Conservation (phyloP, 805 yeast species). For the Metschnikowia shivogae region DNA sequence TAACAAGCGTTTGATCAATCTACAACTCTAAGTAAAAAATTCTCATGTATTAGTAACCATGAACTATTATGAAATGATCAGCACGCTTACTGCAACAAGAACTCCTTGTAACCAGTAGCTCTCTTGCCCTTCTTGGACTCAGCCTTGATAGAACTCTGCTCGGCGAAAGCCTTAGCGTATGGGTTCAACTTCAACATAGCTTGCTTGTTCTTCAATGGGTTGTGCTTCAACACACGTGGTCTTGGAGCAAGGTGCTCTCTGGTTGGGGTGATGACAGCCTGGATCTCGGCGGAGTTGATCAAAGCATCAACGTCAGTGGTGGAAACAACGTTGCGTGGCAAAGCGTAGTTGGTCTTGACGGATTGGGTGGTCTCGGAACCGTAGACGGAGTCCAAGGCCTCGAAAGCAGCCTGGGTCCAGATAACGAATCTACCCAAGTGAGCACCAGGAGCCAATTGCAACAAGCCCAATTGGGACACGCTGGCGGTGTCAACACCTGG, state of each 20-base stretch:
- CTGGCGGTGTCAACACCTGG: constrained; percentile 99
- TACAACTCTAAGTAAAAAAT: neutral
- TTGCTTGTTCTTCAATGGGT: constrained; percentile 96
- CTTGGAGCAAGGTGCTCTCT: constrained; percentile 93
- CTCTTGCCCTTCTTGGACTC: constrained; percentile 58
- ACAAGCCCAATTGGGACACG: constrained; percentile 88
- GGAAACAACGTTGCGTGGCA: constrained; percentile 92
- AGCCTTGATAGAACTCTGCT: constrained; percentile 80
- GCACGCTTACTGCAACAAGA: constrained; percentile 48
- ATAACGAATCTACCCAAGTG: constrained; percentile 99
- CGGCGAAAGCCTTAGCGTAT: constrained; percentile 95
- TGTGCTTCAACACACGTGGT: constrained; percentile 94
- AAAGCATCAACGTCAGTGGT: constrained; percentile 95
- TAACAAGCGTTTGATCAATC: too few species aligned
- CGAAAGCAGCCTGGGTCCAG: constrained; percentile 99
- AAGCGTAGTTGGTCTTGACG: constrained; percentile 81
- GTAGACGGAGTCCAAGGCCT: constrained; percentile 95
- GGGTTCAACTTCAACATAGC: constrained; percentile 98
- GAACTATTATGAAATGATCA: neutral
- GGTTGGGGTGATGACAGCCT: constrained; percentile 94
- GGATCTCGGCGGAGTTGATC: constrained; percentile 99
- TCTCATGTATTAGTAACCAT: constrained; percentile 6
- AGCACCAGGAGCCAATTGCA: constrained; percentile 99
- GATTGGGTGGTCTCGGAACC: constrained; percentile 86
- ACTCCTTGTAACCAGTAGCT: constrained; percentile 67